phyloP scores from a whole-genome alignment of 371 early-diverging fungal genomes.

The Mortierella sp. region DNA sequence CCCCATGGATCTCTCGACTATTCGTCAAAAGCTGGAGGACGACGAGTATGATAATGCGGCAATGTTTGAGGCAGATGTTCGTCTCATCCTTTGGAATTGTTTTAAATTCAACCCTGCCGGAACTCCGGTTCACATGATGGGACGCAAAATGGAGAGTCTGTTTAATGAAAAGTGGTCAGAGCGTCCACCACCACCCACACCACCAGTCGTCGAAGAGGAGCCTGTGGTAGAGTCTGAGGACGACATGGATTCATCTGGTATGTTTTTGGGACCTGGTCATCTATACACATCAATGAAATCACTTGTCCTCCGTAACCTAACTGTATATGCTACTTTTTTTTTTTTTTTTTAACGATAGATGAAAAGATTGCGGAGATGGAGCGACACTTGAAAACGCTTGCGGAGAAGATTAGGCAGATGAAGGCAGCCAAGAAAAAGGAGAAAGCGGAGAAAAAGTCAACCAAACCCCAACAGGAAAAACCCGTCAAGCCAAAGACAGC shows the following conservation, averaged over 20 bases:
- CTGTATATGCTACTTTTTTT: neutral
- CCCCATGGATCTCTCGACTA: slow-evolving; percentile 99
- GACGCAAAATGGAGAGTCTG: slow-evolving; percentile 79
- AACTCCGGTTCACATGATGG: slow-evolving; percentile 90
- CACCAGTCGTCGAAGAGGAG: slow-evolving; percentile 19
- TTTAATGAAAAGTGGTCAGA: slow-evolving; percentile 92
- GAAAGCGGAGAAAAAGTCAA: slow-evolving; percentile 58
- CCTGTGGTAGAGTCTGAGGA: slow-evolving; percentile 58
- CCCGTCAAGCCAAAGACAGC: slow-evolving; percentile 21
- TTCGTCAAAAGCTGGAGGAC: slow-evolving; percentile 87
- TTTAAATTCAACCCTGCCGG: slow-evolving; percentile 93
- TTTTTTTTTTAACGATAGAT: slow-evolving; percentile 30
- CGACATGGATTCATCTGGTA: slow-evolving; percentile 47
- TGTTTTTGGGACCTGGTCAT: neutral
- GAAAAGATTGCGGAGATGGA: slow-evolving; percentile 75
- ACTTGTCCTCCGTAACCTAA: no score
- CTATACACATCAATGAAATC: no score
- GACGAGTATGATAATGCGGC: slow-evolving; percentile 79
- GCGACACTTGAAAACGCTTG: slow-evolving; percentile 71
- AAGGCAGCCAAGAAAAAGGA: slow-evolving; percentile 67
- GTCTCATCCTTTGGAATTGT: slow-evolving; percentile 95
- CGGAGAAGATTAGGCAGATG: slow-evolving; percentile 76
- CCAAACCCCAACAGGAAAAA: slow-evolving; percentile 30
- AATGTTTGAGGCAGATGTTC: slow-evolving; percentile 89
- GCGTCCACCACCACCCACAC: slow-evolving; percentile 62